These are phyloP conservation scores for Volutella citrinella DNA, from an alignment of 2,329 filamentous ascomycete species.

Conservation along the genomic window DNA sequence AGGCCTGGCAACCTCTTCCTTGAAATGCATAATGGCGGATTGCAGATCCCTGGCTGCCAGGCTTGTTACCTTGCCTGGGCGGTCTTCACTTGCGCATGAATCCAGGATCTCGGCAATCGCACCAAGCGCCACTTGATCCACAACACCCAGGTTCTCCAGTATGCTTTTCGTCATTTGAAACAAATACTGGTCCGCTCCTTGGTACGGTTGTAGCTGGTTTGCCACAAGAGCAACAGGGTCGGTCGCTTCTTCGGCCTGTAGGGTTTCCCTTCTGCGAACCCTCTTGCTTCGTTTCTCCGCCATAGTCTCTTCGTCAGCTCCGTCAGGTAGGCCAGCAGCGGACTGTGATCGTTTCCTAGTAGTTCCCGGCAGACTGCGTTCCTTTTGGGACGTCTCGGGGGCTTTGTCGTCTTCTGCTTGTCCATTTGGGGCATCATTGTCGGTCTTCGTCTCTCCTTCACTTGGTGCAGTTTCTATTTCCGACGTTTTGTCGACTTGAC, in stretches of 20 bases:
- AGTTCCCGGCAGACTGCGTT: conserved; percentile 36
- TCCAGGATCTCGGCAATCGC: conserved; percentile 50
- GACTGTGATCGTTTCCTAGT: conserved; percentile 63
- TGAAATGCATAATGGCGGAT: conserved; percentile 46
- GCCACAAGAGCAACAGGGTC: conserved; percentile 52
- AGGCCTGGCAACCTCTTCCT: conserved; percentile 51
- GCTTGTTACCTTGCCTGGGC: conserved; percentile 45
- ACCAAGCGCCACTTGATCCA: conserved; percentile 44
- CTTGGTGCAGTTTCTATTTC: conserved; percentile 3
- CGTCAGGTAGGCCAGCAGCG: conserved; percentile 54
- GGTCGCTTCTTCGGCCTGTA: conserved; percentile 48
- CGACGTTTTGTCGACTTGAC: conserved; percentile 7
- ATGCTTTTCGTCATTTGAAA: conserved; percentile 55
- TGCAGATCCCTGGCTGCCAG: conserved; percentile 49
- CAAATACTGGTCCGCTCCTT: conserved; percentile 54
- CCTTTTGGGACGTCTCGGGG: conserved; percentile 29
- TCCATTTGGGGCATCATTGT: conserved; percentile 9
- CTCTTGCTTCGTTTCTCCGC: conserved; percentile 64
- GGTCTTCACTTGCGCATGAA: conserved; percentile 48
- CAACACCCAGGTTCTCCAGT: conserved; percentile 52
- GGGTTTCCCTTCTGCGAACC: conserved; percentile 55
- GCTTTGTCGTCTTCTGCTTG: conserved; percentile 24
- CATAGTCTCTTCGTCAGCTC: conserved; percentile 53
- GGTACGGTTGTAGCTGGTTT: conserved; percentile 54
- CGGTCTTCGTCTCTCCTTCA: conserved; percentile 4